Evolutionary conservation across 768 basidiomycete genomes (phyloP).

Genomic region (Omphalotus guepiniiformis): DNA sequence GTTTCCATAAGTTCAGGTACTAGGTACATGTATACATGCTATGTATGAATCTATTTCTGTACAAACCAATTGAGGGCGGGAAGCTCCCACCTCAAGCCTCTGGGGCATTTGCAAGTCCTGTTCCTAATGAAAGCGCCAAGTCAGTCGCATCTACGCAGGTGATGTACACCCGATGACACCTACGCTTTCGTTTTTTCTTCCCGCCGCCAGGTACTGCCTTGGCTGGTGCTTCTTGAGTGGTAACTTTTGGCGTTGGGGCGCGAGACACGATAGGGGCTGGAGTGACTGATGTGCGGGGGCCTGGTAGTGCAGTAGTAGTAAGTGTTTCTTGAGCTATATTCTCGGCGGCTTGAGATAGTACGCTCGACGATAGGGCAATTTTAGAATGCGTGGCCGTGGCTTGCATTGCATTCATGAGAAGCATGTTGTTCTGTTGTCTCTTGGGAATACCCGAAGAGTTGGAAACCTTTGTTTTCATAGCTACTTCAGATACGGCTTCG

Average conservation of each 20-base stretch:
- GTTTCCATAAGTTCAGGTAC: too few species aligned
- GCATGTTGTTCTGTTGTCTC: conserved; percentile 62
- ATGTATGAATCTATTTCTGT: too few species aligned
- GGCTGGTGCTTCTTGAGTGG: conserved; percentile 39
- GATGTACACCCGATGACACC: conserved; percentile 21
- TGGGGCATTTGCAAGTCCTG: too few species aligned
- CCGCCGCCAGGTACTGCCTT: conserved; percentile 49
- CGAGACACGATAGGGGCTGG: conserved; percentile 17
- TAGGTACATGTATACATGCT: too few species aligned
- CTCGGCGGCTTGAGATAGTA: conserved; percentile 27
- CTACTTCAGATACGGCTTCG: conserved; percentile 18
- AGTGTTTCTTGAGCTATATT: conserved; percentile 14
- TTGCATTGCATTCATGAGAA: conserved; percentile 76
- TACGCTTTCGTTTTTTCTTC: conserved; percentile 79
- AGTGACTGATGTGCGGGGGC: conserved; percentile 15
- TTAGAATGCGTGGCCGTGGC: conserved; percentile 71
- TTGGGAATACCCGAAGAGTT: conserved; percentile 30
- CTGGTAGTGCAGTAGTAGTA: conserved; percentile 8
- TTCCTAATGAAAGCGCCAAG: too few species aligned
- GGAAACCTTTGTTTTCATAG: conserved; percentile 11
- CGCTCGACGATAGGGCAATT: conserved; percentile 41
- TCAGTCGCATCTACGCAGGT: too few species aligned
- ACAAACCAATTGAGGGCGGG: too few species aligned
- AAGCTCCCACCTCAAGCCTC: too few species aligned
- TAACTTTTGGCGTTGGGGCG: conserved; percentile 1